Evolutionary conservation across 495 filamentous ascomycete genomes (phyloP), one percentile per base, ranked within the genome.

Genomic region (Xylaria curta): DNA sequence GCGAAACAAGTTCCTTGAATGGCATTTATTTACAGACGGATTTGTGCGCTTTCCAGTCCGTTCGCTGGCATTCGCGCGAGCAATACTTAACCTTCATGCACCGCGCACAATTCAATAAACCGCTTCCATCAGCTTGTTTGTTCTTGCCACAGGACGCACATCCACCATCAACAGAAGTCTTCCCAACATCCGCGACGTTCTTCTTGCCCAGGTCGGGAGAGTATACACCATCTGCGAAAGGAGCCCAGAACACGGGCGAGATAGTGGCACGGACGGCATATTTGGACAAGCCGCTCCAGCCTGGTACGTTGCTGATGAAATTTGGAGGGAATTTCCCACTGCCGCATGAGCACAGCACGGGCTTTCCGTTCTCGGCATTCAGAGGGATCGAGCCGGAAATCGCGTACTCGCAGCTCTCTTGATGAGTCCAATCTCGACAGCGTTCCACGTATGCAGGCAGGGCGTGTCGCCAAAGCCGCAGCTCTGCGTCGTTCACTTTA

Each of bases 391-490:
- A 51, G 5, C 62, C 54, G 5, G 67, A 67, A 8, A 10, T 68
- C 19, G 36, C 36, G 69, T 89, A 90, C 73, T 87, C 82, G 71
- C 88, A 90, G n/a, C 36, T 62, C 0, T 70, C 65, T 21, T 40
- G 54, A 58, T 90, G 88, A 2, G 76, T 56, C 85, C 84, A 89
- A 6, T 76, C 81, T 8, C 88, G 77, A 64, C 87, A 89, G n/a
- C 88, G 82, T 72, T 90, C 88, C 13, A 81, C 82, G 38, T 82
- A 78, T 12, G 85, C 82, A 0, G 87, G 82, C 15, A 89, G 68
- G 2, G 77, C 62, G 46, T 79, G 71, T 73, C 85, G 86, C 87
- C 85, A 89, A 7, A 85, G 77, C n/a, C 24, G 40, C 8, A 86
- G 66, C 73, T 88, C 87, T 13, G 70, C 78, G 21, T 81, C 76